A percentile compares a stretch with the other conserved stretches of the same genome.
Conservation (phyloP, 176 grass and related monocot species). For the Thinopyrum elongatum region DNA sequence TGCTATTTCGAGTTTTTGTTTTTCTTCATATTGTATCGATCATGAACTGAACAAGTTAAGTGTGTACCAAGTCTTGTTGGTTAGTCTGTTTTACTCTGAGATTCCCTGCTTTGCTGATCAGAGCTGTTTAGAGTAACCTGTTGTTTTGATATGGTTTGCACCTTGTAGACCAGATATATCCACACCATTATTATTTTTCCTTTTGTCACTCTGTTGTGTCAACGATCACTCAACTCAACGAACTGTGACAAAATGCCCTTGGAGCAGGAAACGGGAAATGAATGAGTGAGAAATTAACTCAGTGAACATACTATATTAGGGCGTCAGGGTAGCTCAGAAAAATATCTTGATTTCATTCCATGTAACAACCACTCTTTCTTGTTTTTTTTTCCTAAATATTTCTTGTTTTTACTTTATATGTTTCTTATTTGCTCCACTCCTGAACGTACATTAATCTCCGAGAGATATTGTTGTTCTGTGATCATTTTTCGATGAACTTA, state of each 20-base stretch:
- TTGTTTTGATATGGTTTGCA: slow-evolving; percentile 10
- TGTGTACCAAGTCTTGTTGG: background rate
- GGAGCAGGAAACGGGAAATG: background rate
- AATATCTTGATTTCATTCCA: background rate
- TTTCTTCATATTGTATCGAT: background rate
- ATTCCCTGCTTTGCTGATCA: background rate
- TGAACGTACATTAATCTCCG: background rate
- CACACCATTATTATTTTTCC: background rate
- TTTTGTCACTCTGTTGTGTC: background rate
- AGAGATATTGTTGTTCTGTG: background rate
- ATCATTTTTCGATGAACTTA: slow-evolving; percentile 3
- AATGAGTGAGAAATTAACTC: background rate
- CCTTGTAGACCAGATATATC: background rate
- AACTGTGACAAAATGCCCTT: background rate
- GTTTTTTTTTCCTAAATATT: background rate
- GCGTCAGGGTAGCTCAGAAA: background rate
- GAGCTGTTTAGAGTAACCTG: background rate
- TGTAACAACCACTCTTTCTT: background rate
- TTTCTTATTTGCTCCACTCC: slow-evolving; percentile 14
- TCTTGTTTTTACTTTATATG: background rate
- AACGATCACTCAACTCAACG: background rate
- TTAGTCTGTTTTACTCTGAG: background rate
- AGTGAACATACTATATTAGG: background rate
- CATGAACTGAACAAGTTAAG: background rate
- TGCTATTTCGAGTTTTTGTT: background rate